Conservation (phyloP, 768 basidiomycete species). For the Russula sp. region DNA sequence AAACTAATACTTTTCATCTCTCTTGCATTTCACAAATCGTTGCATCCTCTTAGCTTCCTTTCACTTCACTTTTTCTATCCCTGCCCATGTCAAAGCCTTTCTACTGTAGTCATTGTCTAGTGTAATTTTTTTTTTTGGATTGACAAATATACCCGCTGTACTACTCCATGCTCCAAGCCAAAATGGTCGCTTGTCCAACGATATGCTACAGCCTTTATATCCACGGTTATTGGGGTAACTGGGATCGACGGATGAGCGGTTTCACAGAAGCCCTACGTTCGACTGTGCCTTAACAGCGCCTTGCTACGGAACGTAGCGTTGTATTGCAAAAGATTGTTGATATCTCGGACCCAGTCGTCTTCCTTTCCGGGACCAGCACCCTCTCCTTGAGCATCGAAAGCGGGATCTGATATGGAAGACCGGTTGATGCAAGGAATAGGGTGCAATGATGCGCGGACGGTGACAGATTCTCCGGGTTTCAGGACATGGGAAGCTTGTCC, state of each 20-base stretch:
- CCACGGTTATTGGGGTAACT: neutral
- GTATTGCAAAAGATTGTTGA: constrained; percentile 91
- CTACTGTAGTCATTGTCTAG: neutral
- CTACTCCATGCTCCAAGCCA: neutral
- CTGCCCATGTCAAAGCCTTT: neutral
- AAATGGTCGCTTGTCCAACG: neutral
- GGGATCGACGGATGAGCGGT: neutral
- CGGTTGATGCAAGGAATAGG: constrained; percentile 93
- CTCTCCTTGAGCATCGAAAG: constrained; percentile 41
- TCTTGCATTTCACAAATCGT: neutral
- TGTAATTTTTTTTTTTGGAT: neutral
- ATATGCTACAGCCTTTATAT: neutral
- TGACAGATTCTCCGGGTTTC: constrained; percentile 78
- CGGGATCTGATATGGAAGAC: constrained; percentile 61
- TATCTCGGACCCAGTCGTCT: constrained; percentile 95
- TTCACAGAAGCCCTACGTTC: constrained; percentile 37
- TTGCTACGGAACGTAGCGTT: constrained; percentile 92
- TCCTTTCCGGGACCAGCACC: constrained; percentile 76
- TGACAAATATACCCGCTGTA: neutral
- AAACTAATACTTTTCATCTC: neutral
- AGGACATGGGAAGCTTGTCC: constrained; percentile 81
- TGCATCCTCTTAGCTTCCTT: neutral
- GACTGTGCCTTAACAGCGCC: constrained; percentile 68
- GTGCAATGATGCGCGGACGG: constrained; percentile 76
- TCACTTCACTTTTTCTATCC: neutral